Percentiles rank a stretch among this genome's conserved stretches.
phyloP scores from a whole-genome alignment of 768 basidiomycete species.

The Nidula microcarpa region DNA sequence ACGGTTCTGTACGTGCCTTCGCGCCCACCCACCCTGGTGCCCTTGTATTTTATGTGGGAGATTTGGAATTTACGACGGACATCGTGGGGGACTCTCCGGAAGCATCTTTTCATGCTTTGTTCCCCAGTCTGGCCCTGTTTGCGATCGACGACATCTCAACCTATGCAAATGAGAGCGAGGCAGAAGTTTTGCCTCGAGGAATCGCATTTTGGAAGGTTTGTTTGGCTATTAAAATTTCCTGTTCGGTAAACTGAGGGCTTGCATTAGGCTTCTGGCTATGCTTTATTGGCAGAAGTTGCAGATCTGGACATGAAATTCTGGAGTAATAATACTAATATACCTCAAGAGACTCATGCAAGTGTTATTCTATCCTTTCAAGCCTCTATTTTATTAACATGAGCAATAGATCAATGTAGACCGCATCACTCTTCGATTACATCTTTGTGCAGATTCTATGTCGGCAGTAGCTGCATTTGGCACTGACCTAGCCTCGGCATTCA shows the following conservation, averaged over 20 bases:
- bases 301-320: constrained; percentile 47
- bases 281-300: constrained; percentile 57
- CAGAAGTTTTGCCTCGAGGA: constrained; percentile 18
- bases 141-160: constrained; percentile 27
- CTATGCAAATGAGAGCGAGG: not conserved
- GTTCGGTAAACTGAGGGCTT: not conserved
- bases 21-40: constrained; percentile 61
- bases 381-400: no score
- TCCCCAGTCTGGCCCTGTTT: constrained; percentile 48
- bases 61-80: constrained; percentile 68
- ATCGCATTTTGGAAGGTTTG: constrained; percentile 66
- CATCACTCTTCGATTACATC: constrained; percentile 53
- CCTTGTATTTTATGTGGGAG: constrained; percentile 62
- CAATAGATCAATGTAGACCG: constrained; percentile 53
- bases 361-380: no score
- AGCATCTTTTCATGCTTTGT: constrained; percentile 43
- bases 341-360: no score
- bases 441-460: constrained; percentile 75
- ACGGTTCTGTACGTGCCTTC: constrained; percentile 62
- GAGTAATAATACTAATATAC: no score
- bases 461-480: constrained; percentile 54
- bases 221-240: constrained; percentile 4
- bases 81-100: constrained; percentile 65
- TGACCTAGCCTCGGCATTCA: constrained; percentile 46
- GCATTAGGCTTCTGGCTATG: constrained; percentile 60